Evolutionary conservation across 2,329 filamentous ascomycete genomes (phyloP), one percentile per base, ranked within the genome.

Genomic region (Proliferodiscus dingleyae): DNA sequence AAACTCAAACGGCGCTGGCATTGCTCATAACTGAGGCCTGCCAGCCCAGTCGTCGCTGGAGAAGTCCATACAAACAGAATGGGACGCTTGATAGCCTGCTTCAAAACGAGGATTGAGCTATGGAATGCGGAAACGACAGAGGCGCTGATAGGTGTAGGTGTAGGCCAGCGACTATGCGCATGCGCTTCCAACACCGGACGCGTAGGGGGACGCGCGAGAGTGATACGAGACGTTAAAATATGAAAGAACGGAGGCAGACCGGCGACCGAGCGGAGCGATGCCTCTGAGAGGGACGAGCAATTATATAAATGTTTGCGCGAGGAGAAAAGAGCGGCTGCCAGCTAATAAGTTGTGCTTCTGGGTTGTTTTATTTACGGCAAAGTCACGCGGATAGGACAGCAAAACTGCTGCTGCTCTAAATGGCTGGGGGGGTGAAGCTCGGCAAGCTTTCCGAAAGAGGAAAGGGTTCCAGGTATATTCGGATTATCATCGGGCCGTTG

Each of bases 21-120:
- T 44, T n/a, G 36, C 37, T 48, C 46, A 48, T 48, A 21, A 30
- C 36, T 22, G 19, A 30, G 23, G 26, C 26, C 7, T 16, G 34
- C 21, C 33, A 45, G 37, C n/a, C 43, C 32, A 34, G 13, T 15
- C 16, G 19, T 24, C 21, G 18, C 22, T 26, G 11, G 37, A 19
- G 18, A 30, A 29, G 28, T 42, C 40, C 40, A 42, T 42, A 22
- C 40, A 42, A 42, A 22, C 13, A 19, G n/a, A 13, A 22, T 8
- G 26, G 16, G 34, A 13, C 15, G 5, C 4, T 13, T 13, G 15
- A 16, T 21, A 11, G 36, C n/a, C 41, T 45, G 44, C 37, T 34
- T 34, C n/a, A n/a, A 3, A 28, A 28, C 7, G 3, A 13, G 16
- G 19, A 18, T 21, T 34, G 10, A 18, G 38, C 38, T n/a, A 13